Evolutionary conservation across 768 basidiomycete genomes (phyloP).

Genomic region (Sporobolomyces roseus): DNA sequence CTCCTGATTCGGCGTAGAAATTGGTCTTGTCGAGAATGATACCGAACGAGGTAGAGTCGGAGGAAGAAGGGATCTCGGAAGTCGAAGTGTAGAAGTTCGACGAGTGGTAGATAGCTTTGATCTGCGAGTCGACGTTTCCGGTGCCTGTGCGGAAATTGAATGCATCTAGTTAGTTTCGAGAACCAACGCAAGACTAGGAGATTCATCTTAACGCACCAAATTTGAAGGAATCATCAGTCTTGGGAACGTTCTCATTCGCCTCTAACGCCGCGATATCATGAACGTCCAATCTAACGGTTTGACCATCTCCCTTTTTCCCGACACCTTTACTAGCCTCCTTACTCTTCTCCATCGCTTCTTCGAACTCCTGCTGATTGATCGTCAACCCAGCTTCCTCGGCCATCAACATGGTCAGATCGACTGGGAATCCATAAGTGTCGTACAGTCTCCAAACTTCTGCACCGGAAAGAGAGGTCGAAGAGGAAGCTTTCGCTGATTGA

Average conservation of each 20-base stretch:
- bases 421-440: conserved; percentile 97
- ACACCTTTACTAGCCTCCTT: conserved; percentile 87
- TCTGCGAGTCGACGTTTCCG: conserved; percentile 68
- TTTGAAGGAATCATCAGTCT: conserved; percentile 89
- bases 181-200: too few relatives aligned
- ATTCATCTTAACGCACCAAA: too few relatives aligned
- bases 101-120: conserved; percentile 80
- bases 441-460: conserved; percentile 96
- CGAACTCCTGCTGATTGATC: conserved; percentile 84
- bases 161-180: too few relatives aligned
- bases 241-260: conserved; percentile 68
- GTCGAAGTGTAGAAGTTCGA: conserved; percentile 60
- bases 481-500: conserved; percentile 60
- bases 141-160: conserved; percentile 61
- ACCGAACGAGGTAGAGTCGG: conserved; percentile 61
- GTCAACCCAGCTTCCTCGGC: conserved; percentile 82
- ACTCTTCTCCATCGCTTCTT: conserved; percentile 76
- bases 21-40: conserved; percentile 84
- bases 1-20: conserved; percentile 96
- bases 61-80: conserved; percentile 48
- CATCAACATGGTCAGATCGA: conserved; percentile 93
- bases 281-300: conserved; percentile 81
- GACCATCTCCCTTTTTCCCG: conserved; percentile 64
- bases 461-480: conserved; percentile 67
- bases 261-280: conserved; percentile 87